A percentile compares a stretch with the other conserved stretches of the same genome.
Evolutionary conservation across 495 filamentous ascomycete species (phyloP).

Genomic region (Mytilinidion resinicola): DNA sequence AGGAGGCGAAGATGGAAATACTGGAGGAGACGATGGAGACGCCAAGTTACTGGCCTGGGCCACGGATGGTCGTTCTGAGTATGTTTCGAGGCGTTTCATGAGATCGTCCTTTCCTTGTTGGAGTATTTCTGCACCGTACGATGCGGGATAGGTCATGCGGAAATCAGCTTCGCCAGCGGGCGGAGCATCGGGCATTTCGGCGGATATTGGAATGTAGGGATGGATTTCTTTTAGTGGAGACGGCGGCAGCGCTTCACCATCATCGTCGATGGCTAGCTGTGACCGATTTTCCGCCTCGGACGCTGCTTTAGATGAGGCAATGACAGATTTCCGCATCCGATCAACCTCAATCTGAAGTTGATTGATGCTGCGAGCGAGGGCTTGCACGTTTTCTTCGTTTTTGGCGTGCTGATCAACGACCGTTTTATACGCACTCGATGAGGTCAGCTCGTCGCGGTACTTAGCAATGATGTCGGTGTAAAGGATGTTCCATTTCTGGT

Average conservation of each 20-base stretch:
- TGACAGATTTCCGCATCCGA: slow-evolving; percentile 19
- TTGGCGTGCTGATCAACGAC: slow-evolving; percentile 23
- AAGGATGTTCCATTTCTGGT: slow-evolving; percentile 27
- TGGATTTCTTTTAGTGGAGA: slow-evolving; percentile 2
- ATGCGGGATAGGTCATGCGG: slow-evolving; percentile 32
- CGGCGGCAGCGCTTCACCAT: background rate
- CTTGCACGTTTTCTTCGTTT: slow-evolving; percentile 25
- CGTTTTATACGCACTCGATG: slow-evolving; percentile 22
- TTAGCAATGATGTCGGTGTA: slow-evolving; percentile 25
- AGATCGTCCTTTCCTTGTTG: slow-evolving; percentile 36
- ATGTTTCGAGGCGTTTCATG: slow-evolving; percentile 35
- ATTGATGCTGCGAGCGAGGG: slow-evolving; percentile 23
- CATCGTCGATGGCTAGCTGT: background rate
- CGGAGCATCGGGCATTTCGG: slow-evolving; percentile 8
- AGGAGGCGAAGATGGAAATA: slow-evolving; percentile 15
- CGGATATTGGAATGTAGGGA: background rate
- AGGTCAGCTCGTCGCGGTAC: slow-evolving; percentile 26
- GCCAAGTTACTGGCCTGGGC: slow-evolving; percentile 18
- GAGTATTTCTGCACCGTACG: slow-evolving; percentile 33
- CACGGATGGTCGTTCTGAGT: slow-evolving; percentile 21
- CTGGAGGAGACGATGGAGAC: background rate
- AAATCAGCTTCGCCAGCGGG: slow-evolving; percentile 32
- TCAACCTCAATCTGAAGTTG: slow-evolving; percentile 29
- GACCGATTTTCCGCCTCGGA: slow-evolving; percentile 2
- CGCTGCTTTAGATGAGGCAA: slow-evolving; percentile 8